Base-by-base conservation (phyloP, 2,329 filamentous ascomycete genomes). In the Aspergillus quadrilineatus region DNA sequence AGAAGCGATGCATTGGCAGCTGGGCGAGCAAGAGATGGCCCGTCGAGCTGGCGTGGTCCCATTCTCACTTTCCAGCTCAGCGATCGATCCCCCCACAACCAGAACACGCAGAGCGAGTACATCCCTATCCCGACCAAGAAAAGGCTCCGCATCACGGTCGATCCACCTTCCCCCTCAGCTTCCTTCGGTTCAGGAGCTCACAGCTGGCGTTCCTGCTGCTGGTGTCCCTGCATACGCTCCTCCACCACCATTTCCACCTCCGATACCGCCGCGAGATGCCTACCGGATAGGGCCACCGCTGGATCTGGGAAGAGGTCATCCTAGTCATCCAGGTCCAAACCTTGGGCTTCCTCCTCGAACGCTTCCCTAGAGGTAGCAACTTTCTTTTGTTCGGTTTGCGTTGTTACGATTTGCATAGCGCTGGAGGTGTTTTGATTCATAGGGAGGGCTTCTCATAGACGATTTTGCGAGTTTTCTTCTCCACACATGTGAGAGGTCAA, bases 1-100 rank as follows among this genome's bases (percentile, higher is more conserved):
- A 47, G 93, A 99, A 76, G 92, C 91, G 4, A 97, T 97, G 92
- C 94, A 97, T 75, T 99, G 94, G 93, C 89, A 96, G 69, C 81
- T 99, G 54, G 93, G 93, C 60, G 91, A 96, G 72, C 81, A 87
- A 65, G 94, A 97, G 67, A 97, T 99, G 91, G 92, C 92, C 47
- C 85, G 89, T 59, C 88, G 93, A 57, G 93, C 93, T 42, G 94
- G 94, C 44, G 91, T 94, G 37, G 87, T 89, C 6, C 91, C 93
- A 1, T 97, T 97, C 74, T 85, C 87, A 3, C 78, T 90, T 30
- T 85, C 86, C 12, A 81, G 78, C 50, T 78, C 82, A 61, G 80
- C 82, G 37, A 69, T 79, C 52, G 81, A 87, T 67, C 79, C 73
- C 7, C 71, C 73, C 8, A 60, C 66, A 17, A 69, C 71, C 22